Evolutionary conservation across 345 rosid genomes (phyloP).

Genomic region (Tarenaya hassleriana): DNA sequence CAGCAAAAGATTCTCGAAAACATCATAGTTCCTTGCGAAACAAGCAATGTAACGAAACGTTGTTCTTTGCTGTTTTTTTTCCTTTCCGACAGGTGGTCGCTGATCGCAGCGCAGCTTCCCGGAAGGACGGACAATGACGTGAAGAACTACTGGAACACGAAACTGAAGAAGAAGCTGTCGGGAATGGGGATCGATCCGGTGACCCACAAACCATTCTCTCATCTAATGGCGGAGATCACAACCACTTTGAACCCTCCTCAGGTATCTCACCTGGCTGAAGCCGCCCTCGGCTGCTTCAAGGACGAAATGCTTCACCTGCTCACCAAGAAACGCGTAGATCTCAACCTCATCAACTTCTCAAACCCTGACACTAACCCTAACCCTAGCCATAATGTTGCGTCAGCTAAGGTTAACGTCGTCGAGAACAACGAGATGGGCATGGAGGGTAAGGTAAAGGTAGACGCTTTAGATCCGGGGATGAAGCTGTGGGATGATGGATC

Average conservation of each 20-base stretch:
- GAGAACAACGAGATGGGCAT: constrained; percentile 44
- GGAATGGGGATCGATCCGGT: constrained; percentile 94
- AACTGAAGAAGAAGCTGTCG: constrained; percentile 88
- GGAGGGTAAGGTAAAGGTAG: constrained; percentile 51
- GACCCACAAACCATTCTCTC: constrained; percentile 99
- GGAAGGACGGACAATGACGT: constrained; percentile 93
- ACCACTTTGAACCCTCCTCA: constrained; percentile 91
- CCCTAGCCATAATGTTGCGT: constrained; percentile 32
- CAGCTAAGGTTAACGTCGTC: constrained; percentile 33
- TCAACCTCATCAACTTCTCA: constrained; percentile 45
- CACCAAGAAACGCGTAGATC: constrained; percentile 79
- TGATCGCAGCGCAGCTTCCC: constrained; percentile 87
- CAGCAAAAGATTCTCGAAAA: no score
- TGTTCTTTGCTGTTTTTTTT: background rate
- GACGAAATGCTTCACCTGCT: constrained; percentile 98
- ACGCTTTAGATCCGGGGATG: constrained; percentile 24
- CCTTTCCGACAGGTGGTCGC: constrained; percentile 56
- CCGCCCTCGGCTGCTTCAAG: constrained; percentile 94
- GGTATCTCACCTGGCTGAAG: constrained; percentile 89
- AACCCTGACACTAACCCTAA: constrained; percentile 16
- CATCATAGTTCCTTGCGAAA: background rate
- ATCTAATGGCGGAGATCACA: constrained; percentile 95
- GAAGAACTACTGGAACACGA: constrained; percentile 91
- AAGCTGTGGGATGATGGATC: constrained; percentile 30
- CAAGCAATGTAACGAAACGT: background rate